Evolutionary conservation across 1,139 yeast genomes (phyloP).

Genomic region (Candida mesenterica): DNA sequence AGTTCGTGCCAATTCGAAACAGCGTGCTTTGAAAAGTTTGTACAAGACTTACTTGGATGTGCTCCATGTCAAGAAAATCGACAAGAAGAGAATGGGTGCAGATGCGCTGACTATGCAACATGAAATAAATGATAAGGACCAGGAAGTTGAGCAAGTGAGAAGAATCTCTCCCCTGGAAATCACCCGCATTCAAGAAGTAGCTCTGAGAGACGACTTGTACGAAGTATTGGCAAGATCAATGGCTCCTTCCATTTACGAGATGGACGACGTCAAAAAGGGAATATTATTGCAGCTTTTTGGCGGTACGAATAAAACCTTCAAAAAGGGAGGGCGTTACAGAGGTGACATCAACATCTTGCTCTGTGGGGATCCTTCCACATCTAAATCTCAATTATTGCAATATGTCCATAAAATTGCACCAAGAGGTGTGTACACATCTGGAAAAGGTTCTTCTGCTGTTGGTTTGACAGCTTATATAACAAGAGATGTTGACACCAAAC

Average conservation of each 20-base stretch:
- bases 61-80: constrained; percentile 86
- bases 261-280: constrained; percentile 96
- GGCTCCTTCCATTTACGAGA: constrained; percentile 94
- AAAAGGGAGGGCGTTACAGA: constrained; percentile 91
- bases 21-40: constrained; percentile 76
- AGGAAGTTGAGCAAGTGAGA: constrained; percentile 74
- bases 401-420: constrained; percentile 98
- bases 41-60: constrained; percentile 94
- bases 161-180: constrained; percentile 69
- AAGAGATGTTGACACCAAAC: constrained; percentile 89
- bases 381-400: constrained; percentile 89
- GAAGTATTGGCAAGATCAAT: constrained; percentile 86
- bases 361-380: constrained; percentile 98
- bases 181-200: constrained; percentile 55
- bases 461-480: constrained; percentile 97
- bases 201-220: constrained; percentile 75
- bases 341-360: constrained; percentile 89
- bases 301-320: constrained; percentile 86
- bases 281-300: constrained; percentile 89
- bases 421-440: constrained; percentile 95
- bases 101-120: constrained; percentile 66
- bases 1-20: constrained; percentile 81
- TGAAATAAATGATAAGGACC: constrained; percentile 48
- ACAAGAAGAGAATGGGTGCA: constrained; percentile 74
- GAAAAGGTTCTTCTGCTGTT: constrained; percentile 98